phyloP scores from a whole-genome alignment of 2,329 filamentous ascomycete species.

The Myriosclerotinia scirpicola region DNA sequence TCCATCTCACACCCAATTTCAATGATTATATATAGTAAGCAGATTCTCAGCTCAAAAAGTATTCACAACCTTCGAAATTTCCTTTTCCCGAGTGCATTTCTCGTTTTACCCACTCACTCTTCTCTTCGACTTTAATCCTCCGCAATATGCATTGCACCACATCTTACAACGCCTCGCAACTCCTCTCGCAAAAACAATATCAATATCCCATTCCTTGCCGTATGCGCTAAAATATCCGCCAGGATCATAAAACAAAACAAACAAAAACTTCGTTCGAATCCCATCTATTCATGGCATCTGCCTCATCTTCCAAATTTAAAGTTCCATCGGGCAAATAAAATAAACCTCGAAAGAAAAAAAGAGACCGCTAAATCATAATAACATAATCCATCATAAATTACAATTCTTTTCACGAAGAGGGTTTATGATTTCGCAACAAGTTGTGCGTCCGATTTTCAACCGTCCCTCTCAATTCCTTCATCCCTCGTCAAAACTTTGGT shows the following conservation, averaged over 20 bases:
- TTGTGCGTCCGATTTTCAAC: not conserved
- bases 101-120: not conserved
- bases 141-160: not conserved
- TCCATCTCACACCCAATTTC: conserved; percentile 5
- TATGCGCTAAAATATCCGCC: conserved; percentile 10
- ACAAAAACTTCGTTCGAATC: not conserved
- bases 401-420: not conserved
- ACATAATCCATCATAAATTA: conserved; percentile 11
- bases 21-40: conserved; percentile 25
- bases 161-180: not conserved
- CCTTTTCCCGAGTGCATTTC: conserved; percentile 1
- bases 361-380: conserved; percentile 10
- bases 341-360: not conserved
- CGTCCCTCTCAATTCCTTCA: not conserved
- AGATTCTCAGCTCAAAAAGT: conserved; percentile 23
- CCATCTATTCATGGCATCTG: not conserved
- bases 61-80: conserved; percentile 15
- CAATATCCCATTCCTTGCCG: not conserved
- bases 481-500: not conserved
- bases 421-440: not conserved
- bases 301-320: not conserved
- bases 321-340: not conserved
- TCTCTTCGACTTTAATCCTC: conserved; percentile 5
- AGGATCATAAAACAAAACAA: conserved; percentile 2
- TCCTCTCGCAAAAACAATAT: conserved; percentile 1